Evolutionary conservation across 352 stramenopile species (phyloP), one percentile per base, ranked within the genome.

Genomic region (Thraustochytrium sp.): DNA sequence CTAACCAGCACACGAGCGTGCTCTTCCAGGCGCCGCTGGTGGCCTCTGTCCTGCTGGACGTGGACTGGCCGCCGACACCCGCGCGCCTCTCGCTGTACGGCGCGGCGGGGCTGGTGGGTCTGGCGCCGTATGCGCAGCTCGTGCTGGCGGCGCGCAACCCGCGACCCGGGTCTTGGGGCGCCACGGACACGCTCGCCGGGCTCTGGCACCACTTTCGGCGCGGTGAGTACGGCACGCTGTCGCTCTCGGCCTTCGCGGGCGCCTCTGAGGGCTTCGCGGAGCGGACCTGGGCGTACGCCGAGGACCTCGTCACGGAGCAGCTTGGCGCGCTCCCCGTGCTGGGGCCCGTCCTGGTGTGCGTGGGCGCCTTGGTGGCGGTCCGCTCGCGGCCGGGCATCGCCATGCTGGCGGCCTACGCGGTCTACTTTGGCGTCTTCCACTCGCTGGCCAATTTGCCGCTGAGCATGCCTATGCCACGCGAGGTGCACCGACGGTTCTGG

Each of bases 1-100:
- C 89, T 76, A 98, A 98, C 85, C 95, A 98, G 86, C 95, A 98
- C 89, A 98, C 95, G n/a, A 95, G 94, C 38, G 89, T 98, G 46
- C 84, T 98, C 13, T 95, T 97, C 59, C 90, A 95, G 54, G 56
- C 94, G 2, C 94, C 94, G 23, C 90, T 98, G 78, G 86, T 95
- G 46, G 26, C 82, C 34, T 96, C 89, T 85, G 68, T 84, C 8
- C 36, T 80, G 4, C 2, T 77, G 13, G 13, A 11, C n/a, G 23
- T 62, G 9, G 42, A 72, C 49, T 23, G 42, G 13, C 65, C 65
- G 23, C 8, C 26, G 8, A 29, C 29, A 37, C 5, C 64, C 11
- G 29, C 18, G 11, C 42, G 65, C 5, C 34, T 29, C 18, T 5
- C 34, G 1, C 8, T 8, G 8, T 80, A 37, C 53, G 68, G 44